Evolutionary conservation across 1,284 basidiomycete species (phyloP), one percentile per base, ranked within the genome.

Genomic region (Tylopilus sp.): DNA sequence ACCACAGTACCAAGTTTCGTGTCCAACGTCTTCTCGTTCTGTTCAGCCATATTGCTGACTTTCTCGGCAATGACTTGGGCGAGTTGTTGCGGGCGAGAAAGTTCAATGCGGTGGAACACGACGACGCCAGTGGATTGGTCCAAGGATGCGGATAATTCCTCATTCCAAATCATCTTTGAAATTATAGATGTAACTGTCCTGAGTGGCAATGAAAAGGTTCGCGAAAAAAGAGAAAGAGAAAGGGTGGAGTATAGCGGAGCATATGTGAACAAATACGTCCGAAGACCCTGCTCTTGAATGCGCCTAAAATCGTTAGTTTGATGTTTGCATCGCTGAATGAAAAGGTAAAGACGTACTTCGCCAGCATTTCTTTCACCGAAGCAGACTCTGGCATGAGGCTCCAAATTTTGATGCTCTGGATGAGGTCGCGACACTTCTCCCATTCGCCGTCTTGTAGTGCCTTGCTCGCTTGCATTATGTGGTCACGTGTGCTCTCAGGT

Each of bases 401-500:
- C 96, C 96, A 99, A 48, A 99, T 94, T 74, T 97, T 98, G 77
- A 99, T 98, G 60, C 88, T 87, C 63, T 92, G 82, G 55, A 99
- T 85, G 47, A 99, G 77, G 66, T 98, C 92, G 47, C 88, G 82
- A 65, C 93, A 96, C 64, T 87, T 85, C 69, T 95, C 89, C 96
- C 96, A 99, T 63, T 99, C 93, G 43, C 96, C 95, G 56, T 89
- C 85, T 72, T 98, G 94, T 49, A 99, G 73, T 5, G 96, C 94
- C 73, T 94, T 96, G 71, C 89, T 91, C 5, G 96, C 96, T 72
- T 98, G 95, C 91, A 99, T 98, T 69, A 99, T 95, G 70, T 99
- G 95, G 68, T 99, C 96, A 38, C 95, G 77, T 45, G 95, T 99
- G 69, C 92, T 98, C 74, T 99, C 96, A 28, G 96, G 96, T 3